Evolutionary conservation across 371 early-diverging fungal species (phyloP), one percentile per base, ranked within the genome.

Genomic region (Mucor saturninus): DNA sequence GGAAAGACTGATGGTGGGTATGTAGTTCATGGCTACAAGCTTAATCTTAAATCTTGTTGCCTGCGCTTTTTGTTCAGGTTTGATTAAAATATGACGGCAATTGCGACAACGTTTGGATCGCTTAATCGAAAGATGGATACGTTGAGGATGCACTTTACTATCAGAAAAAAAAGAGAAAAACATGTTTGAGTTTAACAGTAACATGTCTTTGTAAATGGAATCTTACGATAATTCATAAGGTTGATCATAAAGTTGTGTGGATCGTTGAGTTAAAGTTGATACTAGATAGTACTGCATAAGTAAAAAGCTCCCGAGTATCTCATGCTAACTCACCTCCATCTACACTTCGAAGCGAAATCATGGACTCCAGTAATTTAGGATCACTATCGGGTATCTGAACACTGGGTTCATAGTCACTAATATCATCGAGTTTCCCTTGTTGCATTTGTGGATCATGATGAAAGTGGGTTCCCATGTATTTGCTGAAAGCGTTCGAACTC

Each of bases 31-130:
- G 3, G 95, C 96, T 39, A 91, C 86, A 56, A 90, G 83, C 73
- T 93, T 93, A 68, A 95, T 92, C 68, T 91, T 92, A 79, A 95
- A 95, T 55, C 87, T 79, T 1, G 91, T 91, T 14, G 88, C 83
- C 62, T 94, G 93, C 0, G 96, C 94, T 66, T 95, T 95, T 68
- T 90, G 90, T 55, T 96, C 96, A 0, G 96, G 96, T 69, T 94
- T 95, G 64, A 94, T 90, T 26, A 97, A 73, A 37, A 95, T 90
- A 61, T 94, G 92, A 28, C 92, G 89, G 75, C 97, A 97, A 4
- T 83, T 74, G 21, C 92, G 85, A 67, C 97, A 97, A 45, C 95
- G 86, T 56, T 93, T 92, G 2, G 93, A 82, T 42, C 90, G 86
- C 69, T 95, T 95, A 62, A 92, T 93, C 21, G 92, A 85, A 32